phyloP scores from a whole-genome alignment of 2,329 filamentous ascomycete genomes.

The Sporothrix globosa region DNA sequence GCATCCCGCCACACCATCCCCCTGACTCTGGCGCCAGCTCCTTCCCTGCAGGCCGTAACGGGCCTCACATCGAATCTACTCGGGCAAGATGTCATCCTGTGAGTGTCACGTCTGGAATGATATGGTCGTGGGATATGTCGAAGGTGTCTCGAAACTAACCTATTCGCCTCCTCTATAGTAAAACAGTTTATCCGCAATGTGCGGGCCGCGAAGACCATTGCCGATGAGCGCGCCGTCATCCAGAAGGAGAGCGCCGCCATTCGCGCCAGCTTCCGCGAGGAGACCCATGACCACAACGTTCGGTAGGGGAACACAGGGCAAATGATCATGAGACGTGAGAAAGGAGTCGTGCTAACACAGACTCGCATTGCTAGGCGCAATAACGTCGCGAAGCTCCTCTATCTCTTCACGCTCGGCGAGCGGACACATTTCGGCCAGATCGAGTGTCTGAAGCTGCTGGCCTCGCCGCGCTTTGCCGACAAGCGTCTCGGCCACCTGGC shows the following conservation, averaged over 20 bases:
- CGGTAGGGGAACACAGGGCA: slow-evolving; percentile 58
- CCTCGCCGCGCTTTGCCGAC: slow-evolving; percentile 95
- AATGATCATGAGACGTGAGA: not conserved
- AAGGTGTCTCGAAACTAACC: not conserved
- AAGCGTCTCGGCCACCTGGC: slow-evolving; percentile 95
- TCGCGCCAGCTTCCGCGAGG: slow-evolving; percentile 94
- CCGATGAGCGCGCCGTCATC: slow-evolving; percentile 96
- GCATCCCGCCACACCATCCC: not conserved
- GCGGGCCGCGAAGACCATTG: slow-evolving; percentile 96
- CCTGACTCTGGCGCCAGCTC: slow-evolving; percentile 10
- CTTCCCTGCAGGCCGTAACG: slow-evolving; percentile 24
- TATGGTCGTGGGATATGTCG: too few species aligned
- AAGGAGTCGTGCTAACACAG: slow-evolving; percentile 16
- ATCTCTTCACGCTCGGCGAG: slow-evolving; percentile 96
- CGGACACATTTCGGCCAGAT: slow-evolving; percentile 99
- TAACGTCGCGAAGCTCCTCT: slow-evolving; percentile 97
- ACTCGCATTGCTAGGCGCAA: slow-evolving; percentile 70
- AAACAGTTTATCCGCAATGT: slow-evolving; percentile 99
- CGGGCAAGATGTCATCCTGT: slow-evolving; percentile 36
- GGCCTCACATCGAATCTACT: slow-evolving; percentile 28
- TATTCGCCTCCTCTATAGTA: slow-evolving; percentile 59
- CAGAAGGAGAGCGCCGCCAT: slow-evolving; percentile 99
- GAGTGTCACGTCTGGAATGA: slow-evolving; percentile 18
- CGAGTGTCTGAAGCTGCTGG: slow-evolving; percentile 95
- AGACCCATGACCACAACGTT: slow-evolving; percentile 87